Evolutionary conservation across 2,329 filamentous ascomycete species (phyloP), one percentile per base, ranked within the genome.

Genomic region (Fusarium albidum): DNA sequence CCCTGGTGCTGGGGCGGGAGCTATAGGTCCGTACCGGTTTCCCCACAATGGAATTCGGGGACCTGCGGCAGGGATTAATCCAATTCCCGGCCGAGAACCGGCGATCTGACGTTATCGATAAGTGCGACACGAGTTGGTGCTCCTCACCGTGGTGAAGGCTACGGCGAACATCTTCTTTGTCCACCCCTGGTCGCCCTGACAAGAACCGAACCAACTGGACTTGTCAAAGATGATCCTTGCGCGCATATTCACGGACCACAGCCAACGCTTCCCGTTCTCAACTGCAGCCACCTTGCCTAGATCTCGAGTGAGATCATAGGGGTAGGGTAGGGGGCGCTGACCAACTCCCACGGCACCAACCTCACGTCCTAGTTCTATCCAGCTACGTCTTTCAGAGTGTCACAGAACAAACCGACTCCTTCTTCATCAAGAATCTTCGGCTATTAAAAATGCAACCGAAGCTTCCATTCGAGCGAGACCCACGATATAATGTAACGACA

Each of bases 401-500:
- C 27, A 33, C 45, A 9, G 25, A 41, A 26, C 42, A 26, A n/a
- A 15, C 46, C 21, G 21, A 21, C 5, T 7, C 21, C 12, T 7
- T 13, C 21, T 25, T 32, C 17, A n/a, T 26, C 12, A 31, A 27
- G 26, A 41, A 31, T 14, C 25, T 40, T 47, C 52, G 51, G 51
- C 18, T 39, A 35, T 13, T 14, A 17, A 32, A n/a, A 37, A 15
- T n/a, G 28, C 49, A 48, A 38, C 57, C 57, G 57, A 64, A 35
- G 31, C 21, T 44, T 64, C 61, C 57, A 57, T 59, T 52, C 18
- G 33, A 53, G 49, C 60, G 55, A 50, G 39, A 33, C 28, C 42
- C 42, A 46, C 25, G 32, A 9, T 9, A 14, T 29, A 14, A n/a
- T 37, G 39, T 39, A 37, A 21, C 44, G 46, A 21, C 32, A 12